A percentile compares a stretch with the other conserved stretches of the same genome.
Evolutionary conservation across 148 eudicot species (phyloP).

Genomic region (Arctostaphylos glauca): DNA sequence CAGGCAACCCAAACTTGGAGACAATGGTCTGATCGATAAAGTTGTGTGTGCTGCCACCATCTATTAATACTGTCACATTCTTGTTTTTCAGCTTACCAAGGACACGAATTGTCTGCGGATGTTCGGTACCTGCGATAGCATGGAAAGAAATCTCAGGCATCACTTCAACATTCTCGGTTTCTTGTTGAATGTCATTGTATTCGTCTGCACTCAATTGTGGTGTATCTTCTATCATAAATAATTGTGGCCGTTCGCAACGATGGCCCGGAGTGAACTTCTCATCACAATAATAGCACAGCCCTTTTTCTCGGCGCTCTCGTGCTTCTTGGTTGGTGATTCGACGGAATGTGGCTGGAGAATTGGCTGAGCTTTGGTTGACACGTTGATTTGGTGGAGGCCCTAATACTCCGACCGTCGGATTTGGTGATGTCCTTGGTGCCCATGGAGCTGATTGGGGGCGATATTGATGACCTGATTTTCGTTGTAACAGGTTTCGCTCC

Average conservation of each 20-base stretch:
- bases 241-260: background rate
- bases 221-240: too few relatives aligned
- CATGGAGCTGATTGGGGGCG: background rate
- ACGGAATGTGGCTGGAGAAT: background rate
- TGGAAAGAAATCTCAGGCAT: constrained; percentile 8
- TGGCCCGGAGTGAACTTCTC: background rate
- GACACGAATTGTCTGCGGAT: constrained; percentile 10
- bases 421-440: background rate
- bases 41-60: too few relatives aligned
- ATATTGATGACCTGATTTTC: background rate
- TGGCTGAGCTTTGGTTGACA: background rate
- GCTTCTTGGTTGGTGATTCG: constrained; percentile 4
- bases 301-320: background rate
- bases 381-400: background rate
- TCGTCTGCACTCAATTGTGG: background rate
- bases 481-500: background rate
- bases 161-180: too few relatives aligned
- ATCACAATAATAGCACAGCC: too few relatives aligned
- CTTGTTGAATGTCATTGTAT: background rate
- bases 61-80: background rate
- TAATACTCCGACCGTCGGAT: background rate
- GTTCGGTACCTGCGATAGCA: constrained; percentile 7
- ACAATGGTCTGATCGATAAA: constrained; percentile 8
- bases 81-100: constrained; percentile 12
- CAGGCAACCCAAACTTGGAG: background rate